These are phyloP conservation scores for Sclerotiophoma versabilis DNA, from an alignment of 2,329 filamentous ascomycete species.

Conservation along the genomic window DNA sequence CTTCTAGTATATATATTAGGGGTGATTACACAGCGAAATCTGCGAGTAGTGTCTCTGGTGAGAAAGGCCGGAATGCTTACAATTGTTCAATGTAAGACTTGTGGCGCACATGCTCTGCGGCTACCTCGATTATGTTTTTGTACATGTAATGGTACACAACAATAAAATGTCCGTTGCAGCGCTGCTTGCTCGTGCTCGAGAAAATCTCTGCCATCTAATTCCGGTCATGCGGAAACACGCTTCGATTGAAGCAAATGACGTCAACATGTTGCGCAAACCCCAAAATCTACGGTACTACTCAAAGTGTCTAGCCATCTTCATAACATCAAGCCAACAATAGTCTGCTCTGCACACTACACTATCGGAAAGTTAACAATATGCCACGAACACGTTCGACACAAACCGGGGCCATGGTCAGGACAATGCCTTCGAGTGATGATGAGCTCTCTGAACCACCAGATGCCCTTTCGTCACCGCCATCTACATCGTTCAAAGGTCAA, in stretches of 20 bases:
- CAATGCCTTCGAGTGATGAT: conserved; percentile 9
- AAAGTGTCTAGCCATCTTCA: background rate
- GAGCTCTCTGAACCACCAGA: conserved; percentile 14
- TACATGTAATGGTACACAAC: background rate
- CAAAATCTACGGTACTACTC: background rate
- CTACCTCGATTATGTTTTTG: background rate
- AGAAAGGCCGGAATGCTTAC: too few relatives aligned
- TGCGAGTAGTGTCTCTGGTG: background rate
- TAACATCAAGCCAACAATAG: background rate
- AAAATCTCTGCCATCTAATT: too few relatives aligned
- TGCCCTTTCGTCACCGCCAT: conserved; percentile 21
- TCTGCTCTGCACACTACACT: background rate
- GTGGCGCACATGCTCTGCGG: background rate
- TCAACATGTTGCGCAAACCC: conserved; percentile 5
- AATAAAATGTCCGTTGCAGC: too few relatives aligned
- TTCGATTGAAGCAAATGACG: background rate
- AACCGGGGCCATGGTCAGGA: background rate
- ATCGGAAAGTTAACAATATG: conserved; percentile 10
- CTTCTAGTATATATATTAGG: conserved; percentile 1
- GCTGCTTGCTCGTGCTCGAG: too few relatives aligned
- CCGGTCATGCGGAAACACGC: conserved; percentile 3
- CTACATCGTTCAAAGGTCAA: conserved; percentile 39
- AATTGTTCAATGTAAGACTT: background rate
- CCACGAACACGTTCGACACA: conserved; percentile 24
- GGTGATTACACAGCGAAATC: background rate